Evolutionary conservation across 805 yeast species (phyloP), one percentile per base, ranked within the genome.

Genomic region (Maudiozyma pseudohumilis): DNA sequence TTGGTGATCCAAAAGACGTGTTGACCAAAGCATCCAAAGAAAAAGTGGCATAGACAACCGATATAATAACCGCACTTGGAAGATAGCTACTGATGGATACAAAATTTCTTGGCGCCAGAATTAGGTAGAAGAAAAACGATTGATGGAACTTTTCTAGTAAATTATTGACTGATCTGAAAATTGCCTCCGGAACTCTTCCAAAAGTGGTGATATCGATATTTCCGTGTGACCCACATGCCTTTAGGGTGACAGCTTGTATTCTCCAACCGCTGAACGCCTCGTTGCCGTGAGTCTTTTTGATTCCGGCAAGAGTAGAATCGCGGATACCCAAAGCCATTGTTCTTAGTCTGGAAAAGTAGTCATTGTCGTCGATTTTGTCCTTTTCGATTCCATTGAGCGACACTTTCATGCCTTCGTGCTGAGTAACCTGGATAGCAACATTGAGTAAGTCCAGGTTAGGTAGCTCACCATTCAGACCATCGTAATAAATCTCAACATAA

Each of bases 191-290:
- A 3, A 89, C 70, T 55, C 97, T 74, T 4, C 97, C 98, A 56
- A 82, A 80, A 19, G 92, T 86, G 1, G 97, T 89, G 40, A 89
- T 77, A 61, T 92, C 97, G 1, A 82, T 81, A 0, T 68, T 66
- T 1, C 84, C 84, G 1, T 50, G 49, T 2, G 60, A 64, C 1
- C 83, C 85, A 23, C 59, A 62, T 0, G 95, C 97, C 39, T 72
- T 71, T 24, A 92, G 53, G 0, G 96, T 84, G 16, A 92, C 58
- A 0, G 97, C 80, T 59, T 89, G 97, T 41, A 92, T 82, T 55
- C 94, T 80, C 94, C 95, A 92, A 4, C 97, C 96, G 37, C 92
- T 80, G 54, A 89, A 92, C 11, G 89, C 86, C 55, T 89, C 96
- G 48, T 87, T 77, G n/a, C 92, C 84, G 29, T 77, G 69, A 0